A percentile compares a stretch with the other conserved stretches of the same genome.
Evolutionary conservation across 2,329 filamentous ascomycete genomes (phyloP).

Genomic region (Colletotrichum salicis): DNA sequence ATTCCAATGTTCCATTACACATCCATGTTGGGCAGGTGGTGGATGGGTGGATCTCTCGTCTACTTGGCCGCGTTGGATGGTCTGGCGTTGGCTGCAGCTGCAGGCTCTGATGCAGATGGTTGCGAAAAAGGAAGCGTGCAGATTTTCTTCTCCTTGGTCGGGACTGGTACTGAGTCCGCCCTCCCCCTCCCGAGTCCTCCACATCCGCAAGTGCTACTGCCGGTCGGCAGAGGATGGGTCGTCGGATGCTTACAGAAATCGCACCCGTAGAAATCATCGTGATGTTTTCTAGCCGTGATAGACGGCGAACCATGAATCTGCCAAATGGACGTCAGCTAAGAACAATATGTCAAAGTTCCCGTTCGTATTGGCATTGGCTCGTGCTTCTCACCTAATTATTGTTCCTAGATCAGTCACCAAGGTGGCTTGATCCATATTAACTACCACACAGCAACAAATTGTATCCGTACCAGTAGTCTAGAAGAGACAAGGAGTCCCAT

Average conservation of each 20-base stretch:
- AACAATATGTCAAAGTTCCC: neutral
- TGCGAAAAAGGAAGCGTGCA: slow-evolving; percentile 17
- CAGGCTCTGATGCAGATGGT: neutral
- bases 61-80: slow-evolving; percentile 17
- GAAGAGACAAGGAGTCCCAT: neutral
- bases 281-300: neutral
- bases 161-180: neutral
- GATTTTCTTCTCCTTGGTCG: slow-evolving; percentile 14
- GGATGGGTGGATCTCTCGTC: slow-evolving; percentile 18
- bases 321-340: neutral
- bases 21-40: slow-evolving; percentile 8
- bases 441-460: neutral
- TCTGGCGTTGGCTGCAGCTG: neutral
- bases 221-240: neutral
- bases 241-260: neutral
- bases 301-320: neutral
- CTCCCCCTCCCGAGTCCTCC: neutral
- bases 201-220: neutral
- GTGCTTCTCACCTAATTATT: slow-evolving; percentile 4
- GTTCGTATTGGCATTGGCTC: slow-evolving; percentile 25
- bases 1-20: slow-evolving; percentile 15
- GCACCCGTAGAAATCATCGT: neutral
- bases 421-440: neutral
- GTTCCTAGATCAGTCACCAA: neutral
- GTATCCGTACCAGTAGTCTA: neutral